Evolutionary conservation across 805 yeast species (phyloP).

Genomic region (Ogataea pilisensis): DNA sequence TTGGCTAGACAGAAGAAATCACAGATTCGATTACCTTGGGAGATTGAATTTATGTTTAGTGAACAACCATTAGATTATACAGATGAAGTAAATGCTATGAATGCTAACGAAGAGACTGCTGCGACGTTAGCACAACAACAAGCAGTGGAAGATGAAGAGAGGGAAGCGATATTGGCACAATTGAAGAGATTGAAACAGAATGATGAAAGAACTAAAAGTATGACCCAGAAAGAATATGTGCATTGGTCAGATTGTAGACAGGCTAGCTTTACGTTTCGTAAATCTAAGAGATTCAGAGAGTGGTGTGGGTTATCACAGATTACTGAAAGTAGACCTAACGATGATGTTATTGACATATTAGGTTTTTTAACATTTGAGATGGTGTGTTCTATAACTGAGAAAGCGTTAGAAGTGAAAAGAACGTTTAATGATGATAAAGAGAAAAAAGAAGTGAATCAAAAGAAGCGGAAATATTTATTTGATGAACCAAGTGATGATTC

Average conservation of each 20-base stretch:
- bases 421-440: conserved; percentile 45
- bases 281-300: conserved; percentile 89
- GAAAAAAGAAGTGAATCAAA: conserved; percentile 27
- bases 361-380: conserved; percentile 96
- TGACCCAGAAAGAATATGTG: conserved; percentile 97
- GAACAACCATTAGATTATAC: conserved; percentile 81
- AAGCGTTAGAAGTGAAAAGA: conserved; percentile 71
- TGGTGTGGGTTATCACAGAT: conserved; percentile 89
- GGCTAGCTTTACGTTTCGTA: conserved; percentile 92
- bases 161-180: conserved; percentile 86
- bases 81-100: conserved; percentile 36
- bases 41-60: conserved; percentile 84
- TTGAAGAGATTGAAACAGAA: conserved; percentile 84
- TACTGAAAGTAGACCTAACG: conserved; percentile 88
- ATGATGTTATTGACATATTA: conserved; percentile 91
- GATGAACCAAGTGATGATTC: conserved; percentile 87
- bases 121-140: conserved; percentile 3
- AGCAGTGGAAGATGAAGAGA: conserved; percentile 71
- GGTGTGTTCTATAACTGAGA: conserved; percentile 91
- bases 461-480: conserved; percentile 58
- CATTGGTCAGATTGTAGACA: conserved; percentile 99
- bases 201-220: conserved; percentile 85
- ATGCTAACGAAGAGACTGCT: conserved; percentile 41
- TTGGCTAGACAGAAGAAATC: conserved; percentile 65
- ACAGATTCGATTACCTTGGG: conserved; percentile 90